Evolutionary conservation across 163 green algal species (phyloP).

Genomic region (Scenedesmus sp.): DNA sequence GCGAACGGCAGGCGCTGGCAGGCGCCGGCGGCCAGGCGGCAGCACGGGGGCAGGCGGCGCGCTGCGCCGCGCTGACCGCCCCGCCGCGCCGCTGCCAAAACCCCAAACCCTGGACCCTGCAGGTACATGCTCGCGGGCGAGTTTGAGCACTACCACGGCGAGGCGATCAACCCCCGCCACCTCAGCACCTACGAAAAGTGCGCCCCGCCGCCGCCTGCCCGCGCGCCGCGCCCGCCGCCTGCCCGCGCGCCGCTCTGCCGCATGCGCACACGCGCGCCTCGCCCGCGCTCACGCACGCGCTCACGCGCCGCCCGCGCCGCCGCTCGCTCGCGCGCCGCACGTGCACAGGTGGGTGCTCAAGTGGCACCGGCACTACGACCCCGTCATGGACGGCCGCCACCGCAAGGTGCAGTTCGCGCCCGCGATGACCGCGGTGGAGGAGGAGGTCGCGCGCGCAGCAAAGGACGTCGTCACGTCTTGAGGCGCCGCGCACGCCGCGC

Average conservation of each 20-base stretch:
- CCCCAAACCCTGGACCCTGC: no score
- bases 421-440: background rate
- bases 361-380: conserved; percentile 43
- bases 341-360: conserved; percentile 33
- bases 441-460: conserved; percentile 3
- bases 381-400: conserved; percentile 31
- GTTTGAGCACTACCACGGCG: conserved; percentile 56
- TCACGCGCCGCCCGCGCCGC: background rate
- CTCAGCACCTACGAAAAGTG: conserved; percentile 50
- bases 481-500: no score
- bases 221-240: background rate
- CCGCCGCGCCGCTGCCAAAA: no score
- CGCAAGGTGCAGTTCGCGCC: conserved; percentile 21
- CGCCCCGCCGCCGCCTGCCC: background rate
- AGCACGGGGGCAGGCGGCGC: no score
- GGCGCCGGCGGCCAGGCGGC: no score
- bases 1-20: no score
- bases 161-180: conserved; percentile 52
- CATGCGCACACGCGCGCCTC: background rate
- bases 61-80: no score
- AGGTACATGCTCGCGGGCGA: conserved; percentile 46
- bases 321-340: background rate
- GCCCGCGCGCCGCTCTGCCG: background rate
- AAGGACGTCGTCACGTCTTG: background rate
- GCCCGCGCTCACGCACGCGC: no score